A percentile compares a stretch with the other conserved stretches of the same genome.
phyloP scores from a whole-genome alignment of 768 basidiomycete genomes.

The Podaxis pistillaris region DNA sequence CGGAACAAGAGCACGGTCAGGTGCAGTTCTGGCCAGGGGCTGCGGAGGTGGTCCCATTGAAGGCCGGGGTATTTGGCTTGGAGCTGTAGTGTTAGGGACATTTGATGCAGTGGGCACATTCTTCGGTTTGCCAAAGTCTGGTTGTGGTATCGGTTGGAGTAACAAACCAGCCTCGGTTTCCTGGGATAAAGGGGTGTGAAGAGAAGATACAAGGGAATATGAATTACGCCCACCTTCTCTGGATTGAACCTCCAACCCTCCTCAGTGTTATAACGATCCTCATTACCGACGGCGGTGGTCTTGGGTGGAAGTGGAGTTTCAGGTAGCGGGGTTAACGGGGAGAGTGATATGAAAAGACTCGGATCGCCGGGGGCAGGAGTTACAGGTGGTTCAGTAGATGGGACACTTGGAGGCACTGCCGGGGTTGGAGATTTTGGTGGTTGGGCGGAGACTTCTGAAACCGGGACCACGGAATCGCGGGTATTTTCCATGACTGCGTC shows the following conservation, averaged over 20 bases:
- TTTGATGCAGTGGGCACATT: slow-evolving; percentile 12
- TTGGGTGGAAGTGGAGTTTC: slow-evolving; percentile 39
- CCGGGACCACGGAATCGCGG: too few relatives aligned
- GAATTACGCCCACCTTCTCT: slow-evolving; percentile 22
- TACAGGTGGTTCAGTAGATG: slow-evolving; percentile 14
- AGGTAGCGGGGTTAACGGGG: slow-evolving; percentile 50
- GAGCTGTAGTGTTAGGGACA: slow-evolving; percentile 14
- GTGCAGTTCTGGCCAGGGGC: slow-evolving; percentile 13
- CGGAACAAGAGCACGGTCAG: slow-evolving; percentile 18
- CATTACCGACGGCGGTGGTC: slow-evolving; percentile 11
- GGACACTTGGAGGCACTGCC: slow-evolving; percentile 14
- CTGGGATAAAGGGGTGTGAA: background rate
- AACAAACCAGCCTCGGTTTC: background rate
- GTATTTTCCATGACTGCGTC: background rate
- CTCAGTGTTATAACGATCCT: slow-evolving; percentile 21
- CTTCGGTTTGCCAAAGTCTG: slow-evolving; percentile 11
- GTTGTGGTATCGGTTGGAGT: slow-evolving; percentile 15
- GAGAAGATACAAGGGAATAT: too few relatives aligned
- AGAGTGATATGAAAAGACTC: slow-evolving; percentile 16
- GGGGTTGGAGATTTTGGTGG: slow-evolving; percentile 18
- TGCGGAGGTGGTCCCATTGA: slow-evolving; percentile 20
- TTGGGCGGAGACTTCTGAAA: slow-evolving; percentile 1
- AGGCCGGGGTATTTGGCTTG: slow-evolving; percentile 32
- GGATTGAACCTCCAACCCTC: slow-evolving; percentile 24
- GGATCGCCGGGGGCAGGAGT: background rate